phyloP scores from a whole-genome alignment of 768 basidiomycete genomes.

The Suillus paluster region DNA sequence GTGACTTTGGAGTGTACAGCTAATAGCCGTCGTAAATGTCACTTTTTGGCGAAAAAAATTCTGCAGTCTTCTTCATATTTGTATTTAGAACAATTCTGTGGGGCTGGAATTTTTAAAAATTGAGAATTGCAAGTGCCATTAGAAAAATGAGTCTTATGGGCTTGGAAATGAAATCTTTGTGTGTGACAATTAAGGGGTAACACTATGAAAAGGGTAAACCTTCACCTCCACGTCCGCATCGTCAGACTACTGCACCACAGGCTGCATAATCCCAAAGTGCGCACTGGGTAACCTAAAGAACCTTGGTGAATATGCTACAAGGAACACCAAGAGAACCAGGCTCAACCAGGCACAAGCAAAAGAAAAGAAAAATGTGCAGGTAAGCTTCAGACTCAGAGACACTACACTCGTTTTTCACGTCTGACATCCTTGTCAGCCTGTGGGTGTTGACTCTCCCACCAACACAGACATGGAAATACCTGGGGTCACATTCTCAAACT shows the following conservation, averaged over 20 bases:
- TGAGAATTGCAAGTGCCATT: conserved; percentile 7
- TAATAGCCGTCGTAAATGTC: too few relatives aligned
- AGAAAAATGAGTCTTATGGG: not conserved
- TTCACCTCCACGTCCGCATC: not conserved
- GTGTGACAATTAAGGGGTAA: not conserved
- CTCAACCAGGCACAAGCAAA: not conserved
- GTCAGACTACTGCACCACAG: not conserved
- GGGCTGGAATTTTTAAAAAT: not conserved
- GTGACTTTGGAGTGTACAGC: too few relatives aligned
- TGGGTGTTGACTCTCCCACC: too few relatives aligned
- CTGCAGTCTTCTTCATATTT: not conserved
- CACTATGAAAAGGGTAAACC: not conserved
- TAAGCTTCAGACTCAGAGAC: not conserved
- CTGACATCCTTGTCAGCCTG: too few relatives aligned
- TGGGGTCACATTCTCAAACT: too few relatives aligned
- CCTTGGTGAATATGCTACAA: not conserved
- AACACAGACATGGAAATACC: too few relatives aligned
- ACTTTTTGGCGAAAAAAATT: too few relatives aligned
- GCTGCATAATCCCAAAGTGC: conserved; percentile 2
- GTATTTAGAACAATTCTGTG: conserved; percentile 3
- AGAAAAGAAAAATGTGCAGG: conserved; percentile 4
- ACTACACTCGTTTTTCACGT: too few relatives aligned
- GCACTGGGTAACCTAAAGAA: conserved; percentile 4
- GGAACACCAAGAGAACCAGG: conserved; percentile 6
- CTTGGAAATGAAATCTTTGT: not conserved